phyloP scores from a whole-genome alignment of 1,139 yeast genomes.

The Sugiyamaella xylanicola region DNA sequence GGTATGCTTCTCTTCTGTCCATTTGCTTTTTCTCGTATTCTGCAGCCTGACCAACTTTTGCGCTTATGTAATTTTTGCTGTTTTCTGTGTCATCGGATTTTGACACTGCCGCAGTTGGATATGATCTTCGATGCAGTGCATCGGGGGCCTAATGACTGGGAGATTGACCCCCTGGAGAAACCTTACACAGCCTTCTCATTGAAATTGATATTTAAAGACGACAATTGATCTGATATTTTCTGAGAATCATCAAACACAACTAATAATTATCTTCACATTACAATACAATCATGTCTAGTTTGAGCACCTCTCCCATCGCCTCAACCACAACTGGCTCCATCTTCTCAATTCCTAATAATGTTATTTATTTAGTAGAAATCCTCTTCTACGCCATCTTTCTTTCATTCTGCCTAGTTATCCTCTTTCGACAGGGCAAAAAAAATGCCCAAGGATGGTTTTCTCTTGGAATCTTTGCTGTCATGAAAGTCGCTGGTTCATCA shows the following conservation, averaged over 20 bases:
- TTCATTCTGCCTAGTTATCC: constrained; percentile 3
- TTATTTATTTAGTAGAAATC: constrained; percentile 20
- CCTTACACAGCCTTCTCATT: not conserved
- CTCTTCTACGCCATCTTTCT: constrained; percentile 17
- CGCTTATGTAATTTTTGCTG: constrained; percentile 1
- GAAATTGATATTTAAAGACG: not conserved
- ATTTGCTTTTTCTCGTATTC: not conserved
- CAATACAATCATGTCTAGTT: not conserved
- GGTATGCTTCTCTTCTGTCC: not conserved
- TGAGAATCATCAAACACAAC: not conserved
- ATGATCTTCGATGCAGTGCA: not conserved
- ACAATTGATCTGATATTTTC: not conserved
- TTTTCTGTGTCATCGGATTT: constrained; percentile 12
- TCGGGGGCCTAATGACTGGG: too few relatives aligned
- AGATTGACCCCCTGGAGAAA: too few relatives aligned
- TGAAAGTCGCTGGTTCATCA: constrained; percentile 23
- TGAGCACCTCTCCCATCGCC: not conserved
- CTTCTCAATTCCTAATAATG: constrained; percentile 18
- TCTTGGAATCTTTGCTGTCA: constrained; percentile 11
- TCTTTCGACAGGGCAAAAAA: constrained; percentile 14
- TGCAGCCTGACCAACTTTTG: not conserved
- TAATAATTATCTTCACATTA: not conserved
- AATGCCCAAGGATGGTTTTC: constrained; percentile 22
- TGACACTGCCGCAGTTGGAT: not conserved
- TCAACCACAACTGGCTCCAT: constrained; percentile 15